Evolutionary conservation across 257 asterid species (phyloP).

Genomic region (Ligustrum vulgare): DNA sequence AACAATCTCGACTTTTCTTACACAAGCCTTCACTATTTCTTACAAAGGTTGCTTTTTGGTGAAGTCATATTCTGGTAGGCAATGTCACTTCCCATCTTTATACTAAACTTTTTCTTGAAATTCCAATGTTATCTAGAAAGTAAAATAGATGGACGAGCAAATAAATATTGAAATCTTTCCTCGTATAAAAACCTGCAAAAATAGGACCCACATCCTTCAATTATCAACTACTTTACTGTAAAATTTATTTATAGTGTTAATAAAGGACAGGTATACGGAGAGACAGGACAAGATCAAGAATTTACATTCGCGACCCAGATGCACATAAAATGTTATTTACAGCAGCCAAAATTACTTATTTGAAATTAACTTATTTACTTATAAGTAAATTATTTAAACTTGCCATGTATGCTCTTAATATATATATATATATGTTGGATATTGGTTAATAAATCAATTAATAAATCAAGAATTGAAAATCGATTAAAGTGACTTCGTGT

Average conservation of each 20-base stretch:
- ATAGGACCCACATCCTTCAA: background rate
- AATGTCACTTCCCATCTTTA: background rate
- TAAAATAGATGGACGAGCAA: background rate
- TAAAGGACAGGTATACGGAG: background rate
- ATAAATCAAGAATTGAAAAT: too few relatives aligned
- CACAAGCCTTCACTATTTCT: background rate
- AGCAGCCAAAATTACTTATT: background rate
- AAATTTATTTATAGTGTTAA: background rate
- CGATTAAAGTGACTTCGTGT: too few relatives aligned
- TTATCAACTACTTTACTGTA: background rate
- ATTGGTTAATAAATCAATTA: too few relatives aligned
- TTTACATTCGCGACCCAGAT: background rate
- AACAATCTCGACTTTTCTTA: background rate
- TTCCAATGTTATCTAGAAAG: background rate
- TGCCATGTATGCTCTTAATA: too few relatives aligned
- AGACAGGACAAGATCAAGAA: too few relatives aligned
- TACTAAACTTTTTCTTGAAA: too few relatives aligned
- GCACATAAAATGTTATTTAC: background rate
- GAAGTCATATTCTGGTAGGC: background rate
- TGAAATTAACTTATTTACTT: too few relatives aligned
- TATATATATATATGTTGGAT: too few relatives aligned
- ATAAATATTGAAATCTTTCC: too few relatives aligned
- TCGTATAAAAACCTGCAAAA: background rate
- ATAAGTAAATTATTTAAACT: too few relatives aligned
- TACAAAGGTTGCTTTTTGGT: background rate